Conservation (phyloP, 257 asterid genomes). For the Solanum sparsipilum region DNA sequence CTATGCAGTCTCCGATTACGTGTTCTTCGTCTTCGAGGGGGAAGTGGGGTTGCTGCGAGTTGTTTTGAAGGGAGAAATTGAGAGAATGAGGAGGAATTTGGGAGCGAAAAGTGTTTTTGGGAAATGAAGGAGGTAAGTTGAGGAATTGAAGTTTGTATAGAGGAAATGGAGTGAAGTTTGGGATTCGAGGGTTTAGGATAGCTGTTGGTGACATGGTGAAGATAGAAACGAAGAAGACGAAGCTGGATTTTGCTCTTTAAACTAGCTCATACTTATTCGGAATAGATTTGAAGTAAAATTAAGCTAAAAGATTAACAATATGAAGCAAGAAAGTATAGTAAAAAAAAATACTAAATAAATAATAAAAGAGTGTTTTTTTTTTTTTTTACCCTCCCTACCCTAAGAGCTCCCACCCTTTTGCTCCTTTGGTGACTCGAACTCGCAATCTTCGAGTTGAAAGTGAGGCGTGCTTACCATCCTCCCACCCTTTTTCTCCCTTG, state of each 20-base stretch:
- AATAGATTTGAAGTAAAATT: no score
- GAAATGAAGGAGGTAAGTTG: background rate
- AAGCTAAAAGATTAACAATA: background rate
- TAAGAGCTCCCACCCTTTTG: no score
- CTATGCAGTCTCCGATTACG: constrained; percentile 79
- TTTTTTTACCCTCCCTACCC: no score
- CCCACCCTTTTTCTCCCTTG: no score
- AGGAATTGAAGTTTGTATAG: constrained; percentile 4
- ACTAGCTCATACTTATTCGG: no score
- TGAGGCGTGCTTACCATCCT: no score
- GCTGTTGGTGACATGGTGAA: constrained; percentile 9
- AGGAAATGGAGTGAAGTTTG: constrained; percentile 6
- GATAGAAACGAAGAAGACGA: background rate
- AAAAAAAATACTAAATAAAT: no score
- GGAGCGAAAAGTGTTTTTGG: background rate
- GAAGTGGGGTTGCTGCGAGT: background rate
- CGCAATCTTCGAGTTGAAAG: no score
- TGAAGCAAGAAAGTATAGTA: background rate
- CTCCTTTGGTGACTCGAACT: no score
- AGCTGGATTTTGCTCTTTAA: background rate
- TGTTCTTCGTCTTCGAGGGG: constrained; percentile 17
- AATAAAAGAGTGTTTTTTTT: background rate
- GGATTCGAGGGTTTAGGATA: constrained; percentile 24
- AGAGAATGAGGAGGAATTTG: constrained; percentile 3
- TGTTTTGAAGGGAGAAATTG: constrained; percentile 16